Evolutionary conservation across 163 green algal genomes (phyloP).

Genomic region (Chloromonas sp.): DNA sequence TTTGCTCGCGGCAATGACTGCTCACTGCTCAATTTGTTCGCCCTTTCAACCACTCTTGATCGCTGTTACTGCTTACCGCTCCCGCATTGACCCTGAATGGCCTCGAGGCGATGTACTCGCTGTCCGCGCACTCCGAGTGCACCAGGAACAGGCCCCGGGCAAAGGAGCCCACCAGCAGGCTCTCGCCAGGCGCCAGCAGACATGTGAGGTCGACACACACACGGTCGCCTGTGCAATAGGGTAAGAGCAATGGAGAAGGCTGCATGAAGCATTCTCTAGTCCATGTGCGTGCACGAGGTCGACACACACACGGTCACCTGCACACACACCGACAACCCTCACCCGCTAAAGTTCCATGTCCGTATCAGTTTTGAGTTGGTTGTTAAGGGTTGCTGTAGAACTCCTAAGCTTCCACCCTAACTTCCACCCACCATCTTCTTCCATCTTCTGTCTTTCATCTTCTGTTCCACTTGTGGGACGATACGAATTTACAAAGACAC

Average conservation of each 20-base stretch:
- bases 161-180: slow-evolving; percentile 86
- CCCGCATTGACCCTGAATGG: slow-evolving; percentile 91
- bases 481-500: too few relatives aligned
- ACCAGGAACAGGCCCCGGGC: slow-evolving; percentile 81
- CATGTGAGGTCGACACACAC: slow-evolving; percentile 73
- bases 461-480: background rate
- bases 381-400: background rate
- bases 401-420: too few relatives aligned
- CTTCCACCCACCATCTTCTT: too few relatives aligned
- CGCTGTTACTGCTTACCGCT: slow-evolving; percentile 36
- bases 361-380: background rate
- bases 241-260: background rate
- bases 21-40: too few relatives aligned
- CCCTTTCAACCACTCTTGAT: background rate
- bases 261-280: background rate
- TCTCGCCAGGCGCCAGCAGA: slow-evolving; percentile 71
- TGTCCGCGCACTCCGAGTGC: slow-evolving; percentile 84
- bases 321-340: too few relatives aligned
- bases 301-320: slow-evolving; percentile 76
- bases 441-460: too few relatives aligned
- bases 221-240: slow-evolving; percentile 53
- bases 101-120: slow-evolving; percentile 72
- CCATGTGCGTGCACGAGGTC: slow-evolving; percentile 43
- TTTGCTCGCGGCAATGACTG: too few relatives aligned
- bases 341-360: background rate